Evolutionary conservation across 768 basidiomycete genomes (phyloP).

Genomic region (Lactarius sanguifluus): DNA sequence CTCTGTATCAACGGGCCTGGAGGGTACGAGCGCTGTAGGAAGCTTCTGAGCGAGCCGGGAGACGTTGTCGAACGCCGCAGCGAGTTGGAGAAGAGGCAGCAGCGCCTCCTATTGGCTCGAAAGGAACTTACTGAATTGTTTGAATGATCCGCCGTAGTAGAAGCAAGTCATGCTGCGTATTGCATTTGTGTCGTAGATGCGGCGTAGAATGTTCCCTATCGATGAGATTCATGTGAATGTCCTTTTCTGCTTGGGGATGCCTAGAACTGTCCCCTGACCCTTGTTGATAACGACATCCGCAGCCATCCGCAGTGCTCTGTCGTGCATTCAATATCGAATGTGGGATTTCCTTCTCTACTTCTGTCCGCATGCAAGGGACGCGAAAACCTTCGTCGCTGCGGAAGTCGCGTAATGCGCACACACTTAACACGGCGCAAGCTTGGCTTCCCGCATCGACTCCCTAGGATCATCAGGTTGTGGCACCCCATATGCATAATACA

Average conservation of each 20-base stretch:
- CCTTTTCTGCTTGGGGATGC: neutral
- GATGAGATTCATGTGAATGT: neutral
- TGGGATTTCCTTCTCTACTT: neutral
- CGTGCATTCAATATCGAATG: too few relatives aligned
- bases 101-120: conserved; percentile 47
- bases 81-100: conserved; percentile 50
- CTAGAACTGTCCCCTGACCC: neutral
- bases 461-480: conserved; percentile 11
- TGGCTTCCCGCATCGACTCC: neutral
- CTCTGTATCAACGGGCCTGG: conserved; percentile 50
- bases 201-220: neutral
- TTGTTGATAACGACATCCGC: conserved; percentile 5
- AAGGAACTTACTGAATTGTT: conserved; percentile 38
- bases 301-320: conserved; percentile 11
- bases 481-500: conserved; percentile 9
- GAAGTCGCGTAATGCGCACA: conserved; percentile 9
- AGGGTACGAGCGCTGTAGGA: conserved; percentile 45
- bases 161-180: neutral
- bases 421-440: conserved; percentile 6
- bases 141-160: conserved; percentile 3
- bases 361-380: neutral
- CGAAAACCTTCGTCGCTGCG: conserved; percentile 10
- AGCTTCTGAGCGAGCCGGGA: conserved; percentile 50
- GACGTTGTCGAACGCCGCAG: conserved; percentile 43
- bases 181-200: neutral